A percentile compares a stretch with the other conserved stretches of the same genome.
phyloP scores from a whole-genome alignment of 495 filamentous ascomycete species.

The Penicillium angulare region DNA sequence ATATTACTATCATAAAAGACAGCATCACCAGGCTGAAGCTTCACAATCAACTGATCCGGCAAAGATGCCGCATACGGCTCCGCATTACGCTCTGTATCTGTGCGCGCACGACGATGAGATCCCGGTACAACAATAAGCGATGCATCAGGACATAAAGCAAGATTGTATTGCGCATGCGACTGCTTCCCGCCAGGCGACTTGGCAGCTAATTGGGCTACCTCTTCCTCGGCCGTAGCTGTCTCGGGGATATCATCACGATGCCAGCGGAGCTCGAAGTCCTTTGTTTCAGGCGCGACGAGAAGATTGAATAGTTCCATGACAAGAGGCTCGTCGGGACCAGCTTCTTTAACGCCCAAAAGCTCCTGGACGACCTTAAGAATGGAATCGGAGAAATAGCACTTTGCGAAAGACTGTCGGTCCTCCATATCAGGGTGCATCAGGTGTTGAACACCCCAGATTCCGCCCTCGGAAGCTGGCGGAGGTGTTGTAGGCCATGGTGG shows the following conservation, averaged over 20 bases:
- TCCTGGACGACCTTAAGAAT: conserved; percentile 57
- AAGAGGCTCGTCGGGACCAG: conserved; percentile 41
- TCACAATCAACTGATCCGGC: conserved; percentile 61
- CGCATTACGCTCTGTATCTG: conserved; percentile 60
- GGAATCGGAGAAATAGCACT: conserved; percentile 62
- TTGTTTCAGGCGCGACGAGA: conserved; percentile 62
- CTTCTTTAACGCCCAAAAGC: conserved; percentile 46
- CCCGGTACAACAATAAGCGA: conserved; percentile 71
- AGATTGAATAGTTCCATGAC: conserved; percentile 82
- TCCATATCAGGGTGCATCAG: conserved; percentile 69
- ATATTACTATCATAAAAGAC: conserved; percentile 91
- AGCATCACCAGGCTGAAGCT: conserved; percentile 66
- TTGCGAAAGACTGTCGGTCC: conserved; percentile 52
- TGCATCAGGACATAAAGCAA: conserved; percentile 66
- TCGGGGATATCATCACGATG: conserved; percentile 74
- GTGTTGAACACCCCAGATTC: conserved; percentile 87
- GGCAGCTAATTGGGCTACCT: conserved; percentile 40
- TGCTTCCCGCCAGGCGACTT: conserved; percentile 47
- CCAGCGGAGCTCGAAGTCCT: conserved; percentile 69
- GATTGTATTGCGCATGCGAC: conserved; percentile 76
- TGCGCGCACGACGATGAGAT: conserved; percentile 64
- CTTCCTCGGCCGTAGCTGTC: conserved; percentile 53
- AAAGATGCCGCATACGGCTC: conserved; percentile 55
- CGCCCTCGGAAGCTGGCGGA: conserved; percentile 49
- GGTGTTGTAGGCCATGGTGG: conserved; percentile 66